Conservation (phyloP, 805 yeast species). For the Komagataella ulmi region DNA sequence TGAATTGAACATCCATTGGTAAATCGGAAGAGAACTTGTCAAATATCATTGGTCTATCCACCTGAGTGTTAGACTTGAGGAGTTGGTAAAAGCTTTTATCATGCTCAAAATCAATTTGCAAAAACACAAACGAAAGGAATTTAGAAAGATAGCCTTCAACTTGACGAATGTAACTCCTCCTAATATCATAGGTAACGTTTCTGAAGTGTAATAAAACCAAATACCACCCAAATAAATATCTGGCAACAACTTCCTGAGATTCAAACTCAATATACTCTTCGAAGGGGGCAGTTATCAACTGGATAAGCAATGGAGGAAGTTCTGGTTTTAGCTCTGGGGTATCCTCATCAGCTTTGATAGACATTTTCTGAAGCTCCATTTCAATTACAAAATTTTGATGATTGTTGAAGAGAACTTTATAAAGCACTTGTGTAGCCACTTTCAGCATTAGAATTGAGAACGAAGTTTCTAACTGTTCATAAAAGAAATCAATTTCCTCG, state of each 20-base stretch:
- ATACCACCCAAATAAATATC: slow-evolving; percentile 58
- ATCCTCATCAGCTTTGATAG: slow-evolving; percentile 13
- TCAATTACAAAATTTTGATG: slow-evolving; percentile 56
- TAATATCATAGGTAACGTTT: slow-evolving; percentile 49
- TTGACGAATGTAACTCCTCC: slow-evolving; percentile 46
- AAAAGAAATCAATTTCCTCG: slow-evolving; percentile 14
- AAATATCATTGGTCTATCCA: not conserved
- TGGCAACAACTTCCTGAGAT: slow-evolving; percentile 20
- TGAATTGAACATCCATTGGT: slow-evolving; percentile 19
- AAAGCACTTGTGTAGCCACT: slow-evolving; percentile 25
- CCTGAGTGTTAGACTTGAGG: slow-evolving; percentile 9
- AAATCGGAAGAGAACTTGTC: slow-evolving; percentile 13
- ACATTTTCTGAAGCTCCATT: slow-evolving; percentile 36
- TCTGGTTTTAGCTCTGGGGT: slow-evolving; percentile 14
- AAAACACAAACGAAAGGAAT: slow-evolving; percentile 41
- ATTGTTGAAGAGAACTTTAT: slow-evolving; percentile 22
- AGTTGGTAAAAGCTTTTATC: slow-evolving; percentile 6
- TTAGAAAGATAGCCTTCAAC: slow-evolving; percentile 32
- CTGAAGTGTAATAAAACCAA: slow-evolving; percentile 48
- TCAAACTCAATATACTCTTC: slow-evolving; percentile 25
- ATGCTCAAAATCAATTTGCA: slow-evolving; percentile 29
- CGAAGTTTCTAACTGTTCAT: slow-evolving; percentile 13
- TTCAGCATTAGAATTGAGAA: slow-evolving; percentile 26
- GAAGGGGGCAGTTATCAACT: slow-evolving; percentile 16
- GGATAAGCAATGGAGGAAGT: slow-evolving; percentile 28